These are phyloP conservation scores for Pterocarpus santalinus DNA, from an alignment of 306 rosid genomes.

Conservation along the genomic window DNA sequence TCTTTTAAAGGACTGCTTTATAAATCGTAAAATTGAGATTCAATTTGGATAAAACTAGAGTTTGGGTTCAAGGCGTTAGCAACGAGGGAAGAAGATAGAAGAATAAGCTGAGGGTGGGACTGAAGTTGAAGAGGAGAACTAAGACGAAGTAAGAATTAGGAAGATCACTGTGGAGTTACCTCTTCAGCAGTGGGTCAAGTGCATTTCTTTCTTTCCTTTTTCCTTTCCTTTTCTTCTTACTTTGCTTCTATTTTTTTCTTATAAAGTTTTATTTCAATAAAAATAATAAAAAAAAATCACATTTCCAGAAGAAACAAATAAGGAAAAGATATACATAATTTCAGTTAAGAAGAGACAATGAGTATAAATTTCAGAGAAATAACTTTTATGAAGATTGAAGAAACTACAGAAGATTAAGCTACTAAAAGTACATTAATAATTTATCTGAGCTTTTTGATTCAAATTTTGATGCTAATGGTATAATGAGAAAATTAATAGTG, in stretches of 20 bases:
- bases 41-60: constrained; percentile 16
- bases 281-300: background rate
- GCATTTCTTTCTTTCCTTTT: background rate
- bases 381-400: no score
- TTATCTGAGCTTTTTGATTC: no score
- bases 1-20: background rate
- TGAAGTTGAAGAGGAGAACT: background rate
- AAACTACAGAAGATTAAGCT: no score
- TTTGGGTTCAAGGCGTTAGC: background rate
- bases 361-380: no score
- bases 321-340: no score
- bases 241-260: background rate
- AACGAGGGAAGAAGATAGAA: background rate
- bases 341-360: no score
- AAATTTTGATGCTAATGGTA: no score
- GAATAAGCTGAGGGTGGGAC: background rate
- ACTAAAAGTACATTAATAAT: no score
- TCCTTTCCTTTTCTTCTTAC: background rate
- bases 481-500: no score
- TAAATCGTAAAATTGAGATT: background rate
- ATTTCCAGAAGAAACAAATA: no score
- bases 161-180: constrained; percentile 40
- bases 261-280: background rate
- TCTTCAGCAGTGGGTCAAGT: constrained; percentile 10
- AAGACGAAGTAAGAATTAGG: background rate